Evolutionary conservation across 495 filamentous ascomycete genomes (phyloP).

Genomic region (Staphylotrichum tortipilum): DNA sequence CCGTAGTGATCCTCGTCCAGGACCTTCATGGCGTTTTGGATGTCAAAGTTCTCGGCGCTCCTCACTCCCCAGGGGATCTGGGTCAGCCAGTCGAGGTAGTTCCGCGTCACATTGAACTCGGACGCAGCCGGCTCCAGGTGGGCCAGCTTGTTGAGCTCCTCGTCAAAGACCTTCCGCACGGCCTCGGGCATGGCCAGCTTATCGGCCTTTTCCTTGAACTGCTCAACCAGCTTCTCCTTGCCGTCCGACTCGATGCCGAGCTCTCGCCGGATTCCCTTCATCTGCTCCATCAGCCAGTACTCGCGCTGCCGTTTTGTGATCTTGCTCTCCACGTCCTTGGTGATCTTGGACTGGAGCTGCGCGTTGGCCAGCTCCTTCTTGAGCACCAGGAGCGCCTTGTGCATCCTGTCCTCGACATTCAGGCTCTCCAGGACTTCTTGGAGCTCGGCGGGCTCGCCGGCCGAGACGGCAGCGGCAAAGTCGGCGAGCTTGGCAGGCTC

Average conservation of each 20-base stretch:
- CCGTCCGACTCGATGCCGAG: conserved; percentile 95
- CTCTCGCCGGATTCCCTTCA: conserved; percentile 97
- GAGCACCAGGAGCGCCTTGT: conserved; percentile 80
- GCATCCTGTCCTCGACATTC: conserved; percentile 81
- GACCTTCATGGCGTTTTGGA: conserved; percentile 79
- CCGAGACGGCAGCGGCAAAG: conserved; percentile 90
- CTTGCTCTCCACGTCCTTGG: conserved; percentile 94
- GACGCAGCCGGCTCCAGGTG: conserved; percentile 92
- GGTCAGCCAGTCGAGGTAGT: conserved; percentile 97
- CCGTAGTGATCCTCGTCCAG: conserved; percentile 97
- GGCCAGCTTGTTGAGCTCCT: conserved; percentile 92
- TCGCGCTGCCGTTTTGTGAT: conserved; percentile 97
- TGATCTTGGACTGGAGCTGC: conserved; percentile 92
- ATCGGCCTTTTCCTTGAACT: conserved; percentile 88
- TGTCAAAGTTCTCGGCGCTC: conserved; percentile 93
- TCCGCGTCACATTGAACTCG: conserved; percentile 98
- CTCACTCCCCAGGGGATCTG: conserved; percentile 97
- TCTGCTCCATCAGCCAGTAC: conserved; percentile 98
- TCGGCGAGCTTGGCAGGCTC: conserved; percentile 93
- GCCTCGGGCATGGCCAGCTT: conserved; percentile 95
- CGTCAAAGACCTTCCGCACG: conserved; percentile 95
- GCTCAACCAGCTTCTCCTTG: conserved; percentile 95
- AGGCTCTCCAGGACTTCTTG: conserved; percentile 87
- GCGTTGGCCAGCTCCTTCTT: conserved; percentile 99
- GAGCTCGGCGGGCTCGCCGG: conserved; percentile 80